Conservation (phyloP, 345 rosid genomes). For the Capsella bursapastoris region DNA sequence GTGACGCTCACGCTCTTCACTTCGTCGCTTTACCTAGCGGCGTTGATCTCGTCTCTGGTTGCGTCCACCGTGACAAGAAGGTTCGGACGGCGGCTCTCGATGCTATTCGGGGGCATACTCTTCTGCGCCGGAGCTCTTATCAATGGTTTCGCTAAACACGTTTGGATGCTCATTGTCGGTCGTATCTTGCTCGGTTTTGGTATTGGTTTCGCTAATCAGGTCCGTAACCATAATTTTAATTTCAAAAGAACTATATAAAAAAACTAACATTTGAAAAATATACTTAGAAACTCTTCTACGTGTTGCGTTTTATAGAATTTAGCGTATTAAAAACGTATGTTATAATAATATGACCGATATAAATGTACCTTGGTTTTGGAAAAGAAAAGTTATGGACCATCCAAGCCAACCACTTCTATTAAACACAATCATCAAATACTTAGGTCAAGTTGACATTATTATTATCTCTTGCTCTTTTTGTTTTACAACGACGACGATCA, state of each 20-base stretch:
- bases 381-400: constrained; percentile 24
- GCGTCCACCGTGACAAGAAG: constrained; percentile 79
- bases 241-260: background rate
- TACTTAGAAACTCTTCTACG: background rate
- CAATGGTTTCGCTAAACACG: constrained; percentile 74
- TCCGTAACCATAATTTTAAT: constrained; percentile 22
- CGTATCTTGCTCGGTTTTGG: constrained; percentile 94
- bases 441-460: constrained; percentile 36
- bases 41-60: constrained; percentile 73
- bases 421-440: constrained; percentile 37
- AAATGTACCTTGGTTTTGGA: constrained; percentile 30
- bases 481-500: constrained; percentile 13
- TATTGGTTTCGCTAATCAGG: constrained; percentile 99
- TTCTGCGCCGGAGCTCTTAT: constrained; percentile 84
- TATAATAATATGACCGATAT: constrained; percentile 1
- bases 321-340: constrained; percentile 1
- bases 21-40: constrained; percentile 91
- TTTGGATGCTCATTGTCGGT: constrained; percentile 94
- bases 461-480: background rate
- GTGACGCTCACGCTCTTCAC: constrained; percentile 80
- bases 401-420: constrained; percentile 30
- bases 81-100: constrained; percentile 78
- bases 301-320: background rate
- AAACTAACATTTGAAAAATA: background rate
- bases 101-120: constrained; percentile 88